A percentile compares a stretch with the other conserved stretches of the same genome.
Evolutionary conservation across 495 filamentous ascomycete genomes (phyloP).

Genomic region (Neurospora sp.): DNA sequence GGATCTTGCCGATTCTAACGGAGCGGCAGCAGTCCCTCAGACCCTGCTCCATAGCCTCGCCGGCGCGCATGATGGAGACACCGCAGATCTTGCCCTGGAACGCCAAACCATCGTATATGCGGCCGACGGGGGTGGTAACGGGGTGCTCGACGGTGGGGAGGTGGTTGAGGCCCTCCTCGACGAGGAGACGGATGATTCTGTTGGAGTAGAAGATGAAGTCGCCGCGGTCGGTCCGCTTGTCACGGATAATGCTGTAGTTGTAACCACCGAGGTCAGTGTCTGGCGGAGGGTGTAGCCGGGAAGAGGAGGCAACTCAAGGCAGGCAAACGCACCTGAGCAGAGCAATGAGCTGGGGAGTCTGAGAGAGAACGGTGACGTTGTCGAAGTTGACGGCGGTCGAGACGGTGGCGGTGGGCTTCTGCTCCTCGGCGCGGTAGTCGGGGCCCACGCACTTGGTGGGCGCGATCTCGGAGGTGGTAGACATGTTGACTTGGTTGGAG

Average conservation of each 20-base stretch:
- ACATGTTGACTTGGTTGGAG: neutral
- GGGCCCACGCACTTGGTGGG: conserved; percentile 70
- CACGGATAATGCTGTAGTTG: conserved; percentile 73
- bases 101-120: conserved; percentile 79
- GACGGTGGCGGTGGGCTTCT: conserved; percentile 84
- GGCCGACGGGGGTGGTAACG: conserved; percentile 83
- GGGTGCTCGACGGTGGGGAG: conserved; percentile 80
- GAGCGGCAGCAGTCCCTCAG: conserved; percentile 92
- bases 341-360: conserved; percentile 94
- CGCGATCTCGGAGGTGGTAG: conserved; percentile 22
- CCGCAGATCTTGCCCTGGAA: conserved; percentile 98
- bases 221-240: conserved; percentile 75
- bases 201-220: conserved; percentile 99
- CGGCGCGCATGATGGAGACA: conserved; percentile 95
- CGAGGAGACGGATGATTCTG: conserved; percentile 93
- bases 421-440: conserved; percentile 60
- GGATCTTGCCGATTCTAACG: conserved; percentile 93
- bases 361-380: conserved; percentile 82
- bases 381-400: conserved; percentile 72
- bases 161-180: conserved; percentile 96
- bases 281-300: neutral
- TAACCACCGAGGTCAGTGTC: conserved; percentile 8
- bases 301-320: neutral
- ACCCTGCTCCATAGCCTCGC: conserved; percentile 97
- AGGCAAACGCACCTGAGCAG: conserved; percentile 75